Evolutionary conservation across 306 rosid species (phyloP).

Genomic region (Inga leiocalycina): DNA sequence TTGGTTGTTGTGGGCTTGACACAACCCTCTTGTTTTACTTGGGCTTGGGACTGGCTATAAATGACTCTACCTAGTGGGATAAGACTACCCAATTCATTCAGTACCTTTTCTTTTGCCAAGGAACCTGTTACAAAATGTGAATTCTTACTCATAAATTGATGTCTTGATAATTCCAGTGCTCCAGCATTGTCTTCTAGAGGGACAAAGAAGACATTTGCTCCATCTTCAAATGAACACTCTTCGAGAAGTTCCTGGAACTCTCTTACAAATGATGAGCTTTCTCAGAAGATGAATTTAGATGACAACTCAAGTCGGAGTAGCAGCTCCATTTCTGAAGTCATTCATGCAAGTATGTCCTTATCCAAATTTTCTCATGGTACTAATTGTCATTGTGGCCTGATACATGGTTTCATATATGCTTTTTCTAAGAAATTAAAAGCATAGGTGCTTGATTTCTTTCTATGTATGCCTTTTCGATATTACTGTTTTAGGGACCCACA

Average conservation of each 20-base stretch:
- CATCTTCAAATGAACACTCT: constrained; percentile 66
- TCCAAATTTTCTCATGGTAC: constrained; percentile 16
- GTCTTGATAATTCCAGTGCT: constrained; percentile 63
- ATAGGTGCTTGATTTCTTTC: not conserved
- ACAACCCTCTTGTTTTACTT: not conserved
- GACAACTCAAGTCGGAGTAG: constrained; percentile 82
- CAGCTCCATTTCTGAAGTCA: constrained; percentile 90
- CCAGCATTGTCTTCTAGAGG: constrained; percentile 95
- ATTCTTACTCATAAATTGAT: constrained; percentile 24
- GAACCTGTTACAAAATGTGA: constrained; percentile 19
- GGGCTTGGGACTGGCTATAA: no score
- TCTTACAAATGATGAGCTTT: constrained; percentile 72
- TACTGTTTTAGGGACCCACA: not conserved
- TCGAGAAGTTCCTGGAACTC: constrained; percentile 88
- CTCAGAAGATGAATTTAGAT: constrained; percentile 75
- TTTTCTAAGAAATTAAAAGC: not conserved
- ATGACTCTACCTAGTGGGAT: not conserved
- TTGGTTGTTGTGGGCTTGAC: not conserved
- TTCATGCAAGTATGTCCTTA: constrained; percentile 75
- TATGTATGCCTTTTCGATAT: not conserved
- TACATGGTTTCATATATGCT: not conserved
- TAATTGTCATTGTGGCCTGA: constrained; percentile 24
- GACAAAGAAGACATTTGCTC: constrained; percentile 64
- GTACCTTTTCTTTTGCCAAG: not conserved
- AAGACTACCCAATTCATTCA: not conserved